Base-by-base conservation (phyloP, 768 basidiomycete species). In the Bullera alba region DNA sequence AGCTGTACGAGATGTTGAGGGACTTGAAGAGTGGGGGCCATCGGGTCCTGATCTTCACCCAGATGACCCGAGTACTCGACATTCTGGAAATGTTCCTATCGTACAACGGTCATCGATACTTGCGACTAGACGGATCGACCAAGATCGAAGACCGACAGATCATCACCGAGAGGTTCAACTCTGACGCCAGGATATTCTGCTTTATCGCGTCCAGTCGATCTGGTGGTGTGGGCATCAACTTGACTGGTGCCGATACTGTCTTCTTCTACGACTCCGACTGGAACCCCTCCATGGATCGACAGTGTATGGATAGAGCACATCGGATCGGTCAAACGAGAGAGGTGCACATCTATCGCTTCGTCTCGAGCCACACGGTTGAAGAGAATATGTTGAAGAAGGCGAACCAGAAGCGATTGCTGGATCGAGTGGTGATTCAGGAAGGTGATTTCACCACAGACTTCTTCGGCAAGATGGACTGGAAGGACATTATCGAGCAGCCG, bases 351-450 rank as follows among this genome's bases (percentile, higher is more conserved):
- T 95, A 93, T 73, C 85, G 92, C 16, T 89, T 97, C 67, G 83
- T 96, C 25, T 58, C 56, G 2, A 62, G 66, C 38, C 70, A 61
- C 48, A 92, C 92, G 0, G 89, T 97, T 27, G 92, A 97, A 72
- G 92, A 96, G 73, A 88, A 90, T 45, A 86, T 97, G 81, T 80
- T 97, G 27, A 84, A 84, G 55, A 95, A 93, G 70, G 92, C 92
- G n/a, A 92, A 97, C 61, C 92, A 97, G 75, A 97, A 97, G 73
- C 84, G 91, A 44, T 82, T 85, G 7, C 76, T 97, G 50, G 89
- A 95, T 68, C 84, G 81, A 53, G 77, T 95, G 44, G 89, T 96
- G 60, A 95, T 96, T 50, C 88, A 91, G 67, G 83, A 82, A 63
- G 92, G 92, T 39, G 87, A 86, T 70, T 96, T 96, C 50, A 75